A percentile compares a stretch with the other conserved stretches of the same genome.
Conservation (phyloP, 345 rosid genomes). For the Firmiana major region DNA sequence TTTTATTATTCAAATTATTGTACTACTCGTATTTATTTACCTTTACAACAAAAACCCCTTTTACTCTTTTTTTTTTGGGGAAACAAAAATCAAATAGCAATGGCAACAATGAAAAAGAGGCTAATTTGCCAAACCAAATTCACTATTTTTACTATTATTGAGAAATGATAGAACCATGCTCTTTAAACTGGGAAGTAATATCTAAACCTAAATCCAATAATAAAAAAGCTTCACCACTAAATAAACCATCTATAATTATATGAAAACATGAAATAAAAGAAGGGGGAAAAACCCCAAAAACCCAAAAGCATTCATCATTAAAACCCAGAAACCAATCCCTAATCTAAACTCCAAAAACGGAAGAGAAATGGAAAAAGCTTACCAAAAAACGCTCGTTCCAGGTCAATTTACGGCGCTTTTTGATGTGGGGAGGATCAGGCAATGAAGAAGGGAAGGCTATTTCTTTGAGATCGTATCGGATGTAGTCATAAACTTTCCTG, state of each 20-base stretch:
- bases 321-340: not conserved
- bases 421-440: constrained; percentile 83
- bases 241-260: not conserved
- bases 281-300: not conserved
- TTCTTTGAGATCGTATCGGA: constrained; percentile 85
- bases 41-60: not conserved
- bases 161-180: not conserved
- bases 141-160: not conserved
- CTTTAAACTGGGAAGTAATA: not conserved
- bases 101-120: not conserved
- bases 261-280: not conserved
- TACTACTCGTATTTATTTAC: not conserved
- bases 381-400: constrained; percentile 72
- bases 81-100: not conserved
- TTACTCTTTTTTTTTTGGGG: too few species aligned
- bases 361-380: constrained; percentile 10
- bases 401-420: constrained; percentile 70
- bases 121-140: not conserved
- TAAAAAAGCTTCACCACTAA: not conserved
- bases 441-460: constrained; percentile 90
- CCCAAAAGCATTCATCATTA: not conserved
- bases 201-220: not conserved
- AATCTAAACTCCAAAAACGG: not conserved
- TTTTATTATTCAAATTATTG: not conserved
- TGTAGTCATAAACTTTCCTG: constrained; percentile 61